Evolutionary conservation across 164 flowering plant species (phyloP).

Genomic region (Warburgia ugandensis): DNA sequence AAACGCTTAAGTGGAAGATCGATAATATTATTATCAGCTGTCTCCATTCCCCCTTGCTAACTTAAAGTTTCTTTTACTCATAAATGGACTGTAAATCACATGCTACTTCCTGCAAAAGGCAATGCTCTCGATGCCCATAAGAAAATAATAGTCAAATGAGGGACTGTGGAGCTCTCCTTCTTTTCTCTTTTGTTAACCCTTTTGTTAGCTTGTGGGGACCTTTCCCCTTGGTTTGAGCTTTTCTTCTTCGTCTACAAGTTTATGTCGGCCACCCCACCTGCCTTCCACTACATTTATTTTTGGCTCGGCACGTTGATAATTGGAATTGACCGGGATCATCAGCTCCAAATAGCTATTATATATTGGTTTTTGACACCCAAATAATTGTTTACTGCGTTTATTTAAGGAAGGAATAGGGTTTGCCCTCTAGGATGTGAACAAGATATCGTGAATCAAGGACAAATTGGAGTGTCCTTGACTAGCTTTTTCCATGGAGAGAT

Average conservation of each 20-base stretch:
- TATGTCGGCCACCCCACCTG: conserved; percentile 29
- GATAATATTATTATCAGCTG: background rate
- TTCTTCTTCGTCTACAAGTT: conserved; percentile 10
- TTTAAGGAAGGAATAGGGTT: conserved; percentile 2
- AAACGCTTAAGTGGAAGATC: background rate
- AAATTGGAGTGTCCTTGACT: background rate
- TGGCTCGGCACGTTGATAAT: background rate
- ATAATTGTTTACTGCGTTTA: background rate
- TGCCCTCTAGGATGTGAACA: conserved; percentile 13
- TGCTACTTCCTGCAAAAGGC: conserved; percentile 20
- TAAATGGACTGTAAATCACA: conserved; percentile 15
- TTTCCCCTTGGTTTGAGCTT: conserved; percentile 10
- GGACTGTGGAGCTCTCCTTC: conserved; percentile 14
- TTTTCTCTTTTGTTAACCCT: background rate
- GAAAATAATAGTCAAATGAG: conserved; percentile 19
- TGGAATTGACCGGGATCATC: background rate
- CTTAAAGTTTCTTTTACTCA: conserved; percentile 8
- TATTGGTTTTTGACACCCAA: background rate
- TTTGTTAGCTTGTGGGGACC: conserved; percentile 8
- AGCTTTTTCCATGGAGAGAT: background rate
- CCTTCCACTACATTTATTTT: conserved; percentile 5
- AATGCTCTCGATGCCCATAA: background rate
- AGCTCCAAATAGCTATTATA: background rate
- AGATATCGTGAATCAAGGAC: conserved; percentile 12
- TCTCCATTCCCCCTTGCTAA: background rate